These are phyloP conservation scores for Pseudomassariella vexata DNA, from an alignment of 2,329 filamentous ascomycete species.

Conservation along the genomic window DNA sequence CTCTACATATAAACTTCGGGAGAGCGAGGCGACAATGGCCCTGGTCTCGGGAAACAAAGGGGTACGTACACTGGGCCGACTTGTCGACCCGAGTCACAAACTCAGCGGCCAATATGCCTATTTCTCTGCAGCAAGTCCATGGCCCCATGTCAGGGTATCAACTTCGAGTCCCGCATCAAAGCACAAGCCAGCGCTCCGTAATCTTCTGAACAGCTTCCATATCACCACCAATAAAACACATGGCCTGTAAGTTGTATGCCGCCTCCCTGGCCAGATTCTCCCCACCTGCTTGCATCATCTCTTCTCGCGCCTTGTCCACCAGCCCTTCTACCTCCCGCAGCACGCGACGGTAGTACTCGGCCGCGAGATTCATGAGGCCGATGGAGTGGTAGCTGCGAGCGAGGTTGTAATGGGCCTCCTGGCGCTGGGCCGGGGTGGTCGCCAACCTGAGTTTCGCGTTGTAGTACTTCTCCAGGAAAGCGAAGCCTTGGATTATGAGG, in stretches of 20 bases:
- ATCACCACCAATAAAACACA: slow-evolving; percentile 4
- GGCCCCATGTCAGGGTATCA: too few relatives aligned
- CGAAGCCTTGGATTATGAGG: slow-evolving; percentile 76
- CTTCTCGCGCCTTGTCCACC: slow-evolving; percentile 6
- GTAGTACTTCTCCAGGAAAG: slow-evolving; percentile 74
- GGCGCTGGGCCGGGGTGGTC: slow-evolving; percentile 37
- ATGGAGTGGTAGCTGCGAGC: slow-evolving; percentile 71
- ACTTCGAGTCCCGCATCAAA: too few relatives aligned
- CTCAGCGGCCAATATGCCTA: too few relatives aligned
- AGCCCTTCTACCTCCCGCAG: slow-evolving; percentile 28
- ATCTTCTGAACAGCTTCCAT: slow-evolving; percentile 3
- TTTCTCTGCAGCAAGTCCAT: too few relatives aligned
- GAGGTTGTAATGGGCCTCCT: slow-evolving; percentile 80
- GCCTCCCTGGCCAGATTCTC: slow-evolving; percentile 65
- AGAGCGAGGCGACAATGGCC: too few relatives aligned
- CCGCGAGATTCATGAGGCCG: slow-evolving; percentile 66
- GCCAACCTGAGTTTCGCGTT: slow-evolving; percentile 41
- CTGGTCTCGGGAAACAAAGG: too few relatives aligned
- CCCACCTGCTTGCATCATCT: slow-evolving; percentile 15
- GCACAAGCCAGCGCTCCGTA: slow-evolving; percentile 4
- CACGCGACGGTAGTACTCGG: slow-evolving; percentile 59
- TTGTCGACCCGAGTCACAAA: too few relatives aligned
- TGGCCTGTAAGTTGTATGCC: slow-evolving; percentile 51
- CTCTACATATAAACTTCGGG: too few relatives aligned
- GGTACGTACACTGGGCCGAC: too few relatives aligned